Evolutionary conservation across 164 flowering plant species (phyloP).

Genomic region (Vitis cinerea): DNA sequence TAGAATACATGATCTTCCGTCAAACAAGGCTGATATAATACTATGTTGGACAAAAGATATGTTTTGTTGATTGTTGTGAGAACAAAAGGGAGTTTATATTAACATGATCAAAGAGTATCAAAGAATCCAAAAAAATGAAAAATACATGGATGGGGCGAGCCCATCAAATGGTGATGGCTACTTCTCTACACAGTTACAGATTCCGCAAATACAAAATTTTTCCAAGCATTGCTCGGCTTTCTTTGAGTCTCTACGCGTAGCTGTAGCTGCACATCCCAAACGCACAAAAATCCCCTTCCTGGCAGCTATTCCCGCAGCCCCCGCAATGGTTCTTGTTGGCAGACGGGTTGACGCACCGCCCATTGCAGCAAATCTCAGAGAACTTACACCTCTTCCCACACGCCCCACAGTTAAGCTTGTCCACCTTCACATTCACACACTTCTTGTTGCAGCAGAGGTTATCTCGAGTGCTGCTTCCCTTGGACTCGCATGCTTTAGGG

Average conservation of each 20-base stretch:
- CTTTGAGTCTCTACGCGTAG: conserved; percentile 20
- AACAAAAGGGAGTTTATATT: too few species aligned
- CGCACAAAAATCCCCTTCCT: conserved; percentile 26
- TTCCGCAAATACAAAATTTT: too few species aligned
- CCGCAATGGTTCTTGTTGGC: conserved; percentile 29
- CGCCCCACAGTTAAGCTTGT: conserved; percentile 41
- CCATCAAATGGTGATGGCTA: too few species aligned
- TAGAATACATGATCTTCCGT: too few species aligned
- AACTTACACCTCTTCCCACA: conserved; percentile 46
- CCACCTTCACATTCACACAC: conserved; percentile 41
- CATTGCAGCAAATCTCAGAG: conserved; percentile 43
- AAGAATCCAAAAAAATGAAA: too few species aligned
- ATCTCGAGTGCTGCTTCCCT: conserved; percentile 34
- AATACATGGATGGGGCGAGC: too few species aligned
- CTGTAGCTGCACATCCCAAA: conserved; percentile 34
- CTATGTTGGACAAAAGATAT: too few species aligned
- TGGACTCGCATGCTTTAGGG: conserved; percentile 41
- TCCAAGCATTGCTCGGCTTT: too few species aligned
- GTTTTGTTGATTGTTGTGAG: too few species aligned
- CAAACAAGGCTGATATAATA: too few species aligned
- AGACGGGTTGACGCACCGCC: conserved; percentile 36
- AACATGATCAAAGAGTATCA: too few species aligned
- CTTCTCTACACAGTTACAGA: too few species aligned
- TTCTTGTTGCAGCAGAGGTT: conserved; percentile 50
- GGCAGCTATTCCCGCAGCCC: conserved; percentile 39